These are phyloP conservation scores for Aspergillus nanangensis DNA, from an alignment of 495 filamentous ascomycete species.

Conservation along the genomic window DNA sequence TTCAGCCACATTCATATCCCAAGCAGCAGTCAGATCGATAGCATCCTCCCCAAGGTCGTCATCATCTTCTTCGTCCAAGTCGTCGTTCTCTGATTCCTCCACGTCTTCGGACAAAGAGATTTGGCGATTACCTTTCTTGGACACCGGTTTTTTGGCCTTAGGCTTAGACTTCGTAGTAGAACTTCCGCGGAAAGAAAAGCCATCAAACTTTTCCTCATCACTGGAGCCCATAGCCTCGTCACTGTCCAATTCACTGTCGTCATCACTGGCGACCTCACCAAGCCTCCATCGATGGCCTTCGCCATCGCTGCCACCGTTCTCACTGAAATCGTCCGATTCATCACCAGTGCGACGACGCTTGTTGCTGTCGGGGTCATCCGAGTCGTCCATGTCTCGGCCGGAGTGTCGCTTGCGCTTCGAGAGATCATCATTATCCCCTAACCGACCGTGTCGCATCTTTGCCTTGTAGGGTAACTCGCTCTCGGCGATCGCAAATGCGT, in stretches of 20 bases:
- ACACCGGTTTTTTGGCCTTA: conserved; percentile 23
- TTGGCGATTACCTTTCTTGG: conserved; percentile 28
- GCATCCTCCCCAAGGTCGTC: conserved; percentile 78
- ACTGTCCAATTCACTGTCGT: conserved; percentile 82
- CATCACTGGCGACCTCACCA: conserved; percentile 67
- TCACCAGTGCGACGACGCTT: conserved; percentile 38
- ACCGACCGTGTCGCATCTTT: conserved; percentile 51
- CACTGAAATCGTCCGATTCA: conserved; percentile 35
- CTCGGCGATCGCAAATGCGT: conserved; percentile 83
- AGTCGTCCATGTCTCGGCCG: conserved; percentile 30
- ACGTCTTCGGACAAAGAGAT: conserved; percentile 55
- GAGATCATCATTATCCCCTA: conserved; percentile 53
- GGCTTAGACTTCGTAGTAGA: conserved; percentile 47
- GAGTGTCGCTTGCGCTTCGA: conserved; percentile 40
- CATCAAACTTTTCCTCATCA: conserved; percentile 78
- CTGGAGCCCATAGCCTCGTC: conserved; percentile 92
- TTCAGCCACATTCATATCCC: conserved; percentile 65
- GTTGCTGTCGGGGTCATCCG: conserved; percentile 43
- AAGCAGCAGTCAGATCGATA: conserved; percentile 75
- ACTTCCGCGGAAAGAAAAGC: conserved; percentile 68
- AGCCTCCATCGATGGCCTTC: conserved; percentile 87
- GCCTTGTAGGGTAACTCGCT: conserved; percentile 48
- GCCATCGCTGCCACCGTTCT: conserved; percentile 67
- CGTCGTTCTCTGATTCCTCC: conserved; percentile 42
- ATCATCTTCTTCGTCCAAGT: conserved; percentile 43